Base-by-base conservation (phyloP, 31 red algal species). In the Endocladia muricata region DNA sequence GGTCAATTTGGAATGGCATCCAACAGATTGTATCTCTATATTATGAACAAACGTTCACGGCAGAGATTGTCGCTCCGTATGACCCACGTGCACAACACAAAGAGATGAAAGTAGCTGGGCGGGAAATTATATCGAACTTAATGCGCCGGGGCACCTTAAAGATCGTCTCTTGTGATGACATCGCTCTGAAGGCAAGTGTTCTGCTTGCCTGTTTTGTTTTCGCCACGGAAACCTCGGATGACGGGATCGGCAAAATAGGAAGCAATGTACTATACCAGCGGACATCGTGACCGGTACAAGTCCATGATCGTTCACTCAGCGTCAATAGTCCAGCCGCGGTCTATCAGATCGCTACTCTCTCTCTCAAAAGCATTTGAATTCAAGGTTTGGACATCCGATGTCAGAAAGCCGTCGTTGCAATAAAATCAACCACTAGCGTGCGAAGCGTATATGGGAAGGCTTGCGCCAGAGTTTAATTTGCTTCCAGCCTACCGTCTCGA, bases 401-500 rank as follows among this genome's bases (percentile, higher is more conserved):
- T 73, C 21, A 21, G 3, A 23, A 3, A 73, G 35, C 40, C 68
- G 17, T 52, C 44, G 22, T 7, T 73, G 40, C 68, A 73, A 21
- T 73, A 37, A 19, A 42, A n/a, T 21, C 40, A 73, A 52, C 41
- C 15, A 0, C 68, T 73, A n/a, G 23, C 34, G 19, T 28, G 41
- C 0, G 68, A 73, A 44, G 29, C 52, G 19, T 73, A 51, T 32
- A 73, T 73, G 11, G 32, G 0, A 26, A 47, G 35, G 35, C 41
- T 42, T 22, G 68, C 52, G 15, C 68, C 41, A 28, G 38, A 73
- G 41, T 73, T 73, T 33, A 1, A 73, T 21, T 34, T 73, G 25
- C 19, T 5, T 21, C 68, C 41, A 48, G 35, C 23, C 8, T 21
- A 73, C 26, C 35, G 44, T 51, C 35, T 54, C 11, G 9, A 73